Evolutionary conservation across 768 basidiomycete species (phyloP).

Genomic region (Rhizopogon salebrosus): DNA sequence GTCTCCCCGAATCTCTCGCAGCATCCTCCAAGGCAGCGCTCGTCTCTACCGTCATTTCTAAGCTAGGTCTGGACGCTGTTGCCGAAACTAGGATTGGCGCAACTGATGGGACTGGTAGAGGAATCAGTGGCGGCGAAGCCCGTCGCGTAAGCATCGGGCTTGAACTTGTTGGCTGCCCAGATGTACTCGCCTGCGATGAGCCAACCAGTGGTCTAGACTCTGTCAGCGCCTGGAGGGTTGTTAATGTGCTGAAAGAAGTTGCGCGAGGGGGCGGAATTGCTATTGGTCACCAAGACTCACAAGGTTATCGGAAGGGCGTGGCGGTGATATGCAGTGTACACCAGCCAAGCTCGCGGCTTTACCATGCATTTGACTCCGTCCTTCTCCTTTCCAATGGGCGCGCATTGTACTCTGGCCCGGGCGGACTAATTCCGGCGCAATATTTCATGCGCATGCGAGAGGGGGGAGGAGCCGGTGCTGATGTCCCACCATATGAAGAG

Average conservation of each 20-base stretch:
- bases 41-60: constrained; percentile 67
- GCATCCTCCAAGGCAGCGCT: constrained; percentile 57
- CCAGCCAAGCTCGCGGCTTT: constrained; percentile 83
- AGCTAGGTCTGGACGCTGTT: constrained; percentile 70
- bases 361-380: constrained; percentile 80
- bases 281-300: constrained; percentile 15
- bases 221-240: constrained; percentile 76
- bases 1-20: constrained; percentile 70
- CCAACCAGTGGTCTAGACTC: constrained; percentile 83
- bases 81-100: constrained; percentile 65
- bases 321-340: constrained; percentile 86
- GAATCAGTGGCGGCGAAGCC: constrained; percentile 91
- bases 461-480: constrained; percentile 21
- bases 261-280: constrained; percentile 41
- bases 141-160: constrained; percentile 86
- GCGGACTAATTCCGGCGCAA: constrained; percentile 62
- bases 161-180: constrained; percentile 81
- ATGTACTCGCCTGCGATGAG: constrained; percentile 84
- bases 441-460: constrained; percentile 46
- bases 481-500: constrained; percentile 51
- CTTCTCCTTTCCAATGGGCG: constrained; percentile 74
- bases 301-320: constrained; percentile 57
- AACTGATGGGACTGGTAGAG: constrained; percentile 64
- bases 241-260: constrained; percentile 71
- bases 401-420: constrained; percentile 75